phyloP scores from a whole-genome alignment of 1,139 yeast species.

The Scheffersomyces lignicola region DNA sequence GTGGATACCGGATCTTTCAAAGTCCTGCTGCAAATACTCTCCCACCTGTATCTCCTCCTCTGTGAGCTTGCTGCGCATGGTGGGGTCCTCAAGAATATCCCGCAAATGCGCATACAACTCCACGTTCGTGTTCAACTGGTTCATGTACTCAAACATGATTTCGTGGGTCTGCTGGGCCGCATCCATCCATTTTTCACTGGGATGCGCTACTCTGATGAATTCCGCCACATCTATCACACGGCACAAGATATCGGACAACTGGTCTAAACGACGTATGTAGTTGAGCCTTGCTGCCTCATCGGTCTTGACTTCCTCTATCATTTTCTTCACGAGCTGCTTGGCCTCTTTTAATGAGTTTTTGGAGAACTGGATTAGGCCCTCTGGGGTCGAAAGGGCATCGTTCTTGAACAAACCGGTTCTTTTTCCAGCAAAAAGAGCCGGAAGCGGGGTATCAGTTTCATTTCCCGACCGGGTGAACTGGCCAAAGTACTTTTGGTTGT shows the following conservation, averaged over 20 bases:
- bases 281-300: constrained; percentile 46
- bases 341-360: constrained; percentile 64
- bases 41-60: constrained; percentile 85
- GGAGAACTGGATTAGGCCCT: constrained; percentile 71
- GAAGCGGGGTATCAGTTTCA: constrained; percentile 4
- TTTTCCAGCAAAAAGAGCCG: constrained; percentile 15
- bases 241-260: constrained; percentile 84
- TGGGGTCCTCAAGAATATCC: constrained; percentile 48
- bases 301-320: constrained; percentile 46
- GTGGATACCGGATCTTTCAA: constrained; percentile 86
- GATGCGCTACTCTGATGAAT: constrained; percentile 87
- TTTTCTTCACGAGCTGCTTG: constrained; percentile 53
- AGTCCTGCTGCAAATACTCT: constrained; percentile 74
- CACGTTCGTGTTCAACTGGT: constrained; percentile 81
- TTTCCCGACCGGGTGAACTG: constrained; percentile 26
- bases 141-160: constrained; percentile 91
- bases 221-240: constrained; percentile 94
- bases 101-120: constrained; percentile 64
- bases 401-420: constrained; percentile 73
- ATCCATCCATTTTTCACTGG: constrained; percentile 63
- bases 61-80: constrained; percentile 41
- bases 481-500: constrained; percentile 43
- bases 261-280: constrained; percentile 71
- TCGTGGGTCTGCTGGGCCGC: constrained; percentile 92
- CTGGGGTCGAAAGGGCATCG: constrained; percentile 64